A percentile compares a stretch with the other conserved stretches of the same genome.
These are phyloP conservation scores for Macrolepiota albuminosa DNA, from an alignment of 768 basidiomycete genomes.

Conservation along the genomic window DNA sequence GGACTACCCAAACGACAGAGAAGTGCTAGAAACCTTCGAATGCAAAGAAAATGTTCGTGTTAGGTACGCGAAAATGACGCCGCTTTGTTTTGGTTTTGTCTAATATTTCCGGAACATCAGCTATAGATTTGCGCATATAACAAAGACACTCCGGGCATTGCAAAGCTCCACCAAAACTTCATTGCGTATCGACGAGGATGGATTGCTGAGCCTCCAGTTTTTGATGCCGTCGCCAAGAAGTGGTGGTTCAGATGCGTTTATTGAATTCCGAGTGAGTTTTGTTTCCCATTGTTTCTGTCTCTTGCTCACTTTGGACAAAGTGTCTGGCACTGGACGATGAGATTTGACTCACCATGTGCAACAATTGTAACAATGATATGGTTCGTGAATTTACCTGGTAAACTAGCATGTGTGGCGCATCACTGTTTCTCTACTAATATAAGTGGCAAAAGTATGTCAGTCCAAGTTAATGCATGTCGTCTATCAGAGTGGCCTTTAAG, in stretches of 20 bases:
- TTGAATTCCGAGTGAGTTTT: slow-evolving; percentile 77
- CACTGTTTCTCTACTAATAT: background rate
- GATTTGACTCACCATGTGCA: slow-evolving; percentile 6
- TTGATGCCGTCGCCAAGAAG: slow-evolving; percentile 64
- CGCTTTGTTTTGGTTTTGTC: background rate
- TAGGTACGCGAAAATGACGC: slow-evolving; percentile 42
- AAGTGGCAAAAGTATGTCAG: too few species aligned
- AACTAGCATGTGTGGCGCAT: too few species aligned
- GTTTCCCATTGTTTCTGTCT: background rate
- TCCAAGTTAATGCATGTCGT: too few species aligned
- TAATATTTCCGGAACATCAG: slow-evolving; percentile 33
- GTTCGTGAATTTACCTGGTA: background rate
- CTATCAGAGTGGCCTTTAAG: background rate
- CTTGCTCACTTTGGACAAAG: slow-evolving; percentile 18
- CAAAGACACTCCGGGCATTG: slow-evolving; percentile 66
- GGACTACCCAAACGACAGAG: slow-evolving; percentile 92
- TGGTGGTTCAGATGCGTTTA: slow-evolving; percentile 53
- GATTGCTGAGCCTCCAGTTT: slow-evolving; percentile 85
- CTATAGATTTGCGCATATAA: slow-evolving; percentile 79
- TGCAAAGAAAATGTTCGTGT: slow-evolving; percentile 64
- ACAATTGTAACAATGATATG: background rate
- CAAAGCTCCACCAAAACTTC: slow-evolving; percentile 86
- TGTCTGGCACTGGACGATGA: slow-evolving; percentile 41
- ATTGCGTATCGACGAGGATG: slow-evolving; percentile 77
- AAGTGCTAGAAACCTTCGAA: slow-evolving; percentile 88